Conservation (phyloP, 1,139 yeast species). For the Scheffersomyces stambukii region DNA sequence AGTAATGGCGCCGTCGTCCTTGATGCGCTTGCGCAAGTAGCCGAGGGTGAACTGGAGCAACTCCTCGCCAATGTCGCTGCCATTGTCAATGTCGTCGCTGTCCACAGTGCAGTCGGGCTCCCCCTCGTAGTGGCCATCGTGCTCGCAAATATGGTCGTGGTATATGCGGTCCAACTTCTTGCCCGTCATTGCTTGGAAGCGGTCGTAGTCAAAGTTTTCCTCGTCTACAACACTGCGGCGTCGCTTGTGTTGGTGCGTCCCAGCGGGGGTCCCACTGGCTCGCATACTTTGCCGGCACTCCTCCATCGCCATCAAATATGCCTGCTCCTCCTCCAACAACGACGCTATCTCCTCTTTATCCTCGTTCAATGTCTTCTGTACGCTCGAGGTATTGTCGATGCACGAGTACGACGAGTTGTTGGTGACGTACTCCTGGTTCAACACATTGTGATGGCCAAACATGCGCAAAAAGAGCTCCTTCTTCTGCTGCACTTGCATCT, state of each 20-base stretch:
- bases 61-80: slow-evolving; percentile 20
- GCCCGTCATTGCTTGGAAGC: slow-evolving; percentile 21
- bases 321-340: slow-evolving; percentile 33
- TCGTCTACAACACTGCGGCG: neutral
- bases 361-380: slow-evolving; percentile 39
- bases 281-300: slow-evolving; percentile 17
- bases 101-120: slow-evolving; percentile 4
- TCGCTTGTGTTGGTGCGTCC: neutral
- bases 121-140: slow-evolving; percentile 7
- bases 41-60: slow-evolving; percentile 25
- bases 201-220: slow-evolving; percentile 19
- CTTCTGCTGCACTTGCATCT: slow-evolving; percentile 41
- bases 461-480: slow-evolving; percentile 35
- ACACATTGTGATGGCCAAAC: slow-evolving; percentile 36
- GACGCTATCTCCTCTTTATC: slow-evolving; percentile 38
- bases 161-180: slow-evolving; percentile 23
- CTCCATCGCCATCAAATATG: slow-evolving; percentile 23
- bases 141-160: slow-evolving; percentile 11
- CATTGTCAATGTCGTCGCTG: slow-evolving; percentile 2
- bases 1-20: no score
- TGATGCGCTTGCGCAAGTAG: slow-evolving; percentile 28
- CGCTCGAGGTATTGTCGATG: slow-evolving; percentile 32
- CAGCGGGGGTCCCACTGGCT: neutral
- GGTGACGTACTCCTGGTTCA: slow-evolving; percentile 40
- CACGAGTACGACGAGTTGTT: slow-evolving; percentile 40